Base-by-base conservation (phyloP, 371 early-diverging fungal species). In the Thermomucor indicae-seudaticae region DNA sequence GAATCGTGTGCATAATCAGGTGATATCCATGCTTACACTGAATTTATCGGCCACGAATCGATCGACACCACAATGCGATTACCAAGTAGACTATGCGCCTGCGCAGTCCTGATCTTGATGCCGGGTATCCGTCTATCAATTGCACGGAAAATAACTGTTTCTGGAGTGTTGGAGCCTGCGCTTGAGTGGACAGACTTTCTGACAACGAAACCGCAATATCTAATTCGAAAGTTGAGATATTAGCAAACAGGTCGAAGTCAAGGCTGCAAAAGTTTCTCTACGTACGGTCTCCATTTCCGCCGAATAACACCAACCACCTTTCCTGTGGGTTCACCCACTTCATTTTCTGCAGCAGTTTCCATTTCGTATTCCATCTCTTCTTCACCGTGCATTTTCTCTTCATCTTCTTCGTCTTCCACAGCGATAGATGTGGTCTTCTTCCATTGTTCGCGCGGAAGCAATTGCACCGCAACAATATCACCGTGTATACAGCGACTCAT, bases 401-500 rank as follows among this genome's bases (percentile, higher is more conserved):
- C 70, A 22, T 86, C 83, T 34, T 81, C 77, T 25, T 70, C 77
- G 34, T 80, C 91, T 12, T 89, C 76, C 3, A 91, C 76, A 16
- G 87, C 88, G 0, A 82, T 73, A 3, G 88, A 86, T 4, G 83
- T 83, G 0, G 80, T 70, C 12, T 68, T 75, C 31, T 81, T 81
- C 98, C 98, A 98, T 58, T 92, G 83, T 20, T 72, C 66, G 25
- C 78, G 75, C 2, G 98, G 96, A 34, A 55, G 55, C n/a, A 55
- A 28, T 25, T 55, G 37, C 10, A 55, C 55, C 10, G 55, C 55
- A 28, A 55, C 55, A 19, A 43, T 44, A 49, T 55, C 55, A 12
- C 96, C 97, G 43, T 96, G 90, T 19, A 95, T 80, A 37, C 87
- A 90, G 22, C 98, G 86, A 58, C 96, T 98, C 76, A 96, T 75